A percentile compares a stretch with the other conserved stretches of the same genome.
phyloP scores from a whole-genome alignment of 1,284 basidiomycete genomes.

The Bjerkandera adusta region DNA sequence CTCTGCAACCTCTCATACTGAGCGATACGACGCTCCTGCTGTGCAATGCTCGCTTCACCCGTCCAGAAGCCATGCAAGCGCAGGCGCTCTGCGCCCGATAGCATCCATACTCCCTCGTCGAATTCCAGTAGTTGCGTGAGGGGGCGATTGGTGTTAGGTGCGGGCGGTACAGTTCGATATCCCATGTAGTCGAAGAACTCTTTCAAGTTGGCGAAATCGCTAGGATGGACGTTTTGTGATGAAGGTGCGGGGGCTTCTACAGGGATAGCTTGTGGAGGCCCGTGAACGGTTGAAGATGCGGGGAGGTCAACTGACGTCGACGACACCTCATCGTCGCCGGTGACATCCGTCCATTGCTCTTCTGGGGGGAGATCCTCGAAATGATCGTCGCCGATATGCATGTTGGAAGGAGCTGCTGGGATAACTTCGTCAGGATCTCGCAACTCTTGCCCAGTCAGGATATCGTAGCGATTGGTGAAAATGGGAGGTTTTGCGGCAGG shows the following conservation, averaged over 20 bases:
- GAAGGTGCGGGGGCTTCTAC: not conserved
- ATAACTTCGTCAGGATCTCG: no score
- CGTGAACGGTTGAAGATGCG: no score
- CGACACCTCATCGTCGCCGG: constrained; percentile 15
- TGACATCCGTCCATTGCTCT: constrained; percentile 18
- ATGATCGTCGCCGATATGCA: not conserved
- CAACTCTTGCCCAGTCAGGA: no score
- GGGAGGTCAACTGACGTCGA: constrained; percentile 16
- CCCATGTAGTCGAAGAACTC: constrained; percentile 26
- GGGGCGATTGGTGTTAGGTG: constrained; percentile 16
- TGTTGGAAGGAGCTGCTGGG: constrained; percentile 11
- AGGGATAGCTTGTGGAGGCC: no score
- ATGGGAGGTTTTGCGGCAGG: no score
- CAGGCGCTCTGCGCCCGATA: constrained; percentile 25
- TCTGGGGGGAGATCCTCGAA: constrained; percentile 16
- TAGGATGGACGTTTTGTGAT: constrained; percentile 12
- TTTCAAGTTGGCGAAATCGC: constrained; percentile 26
- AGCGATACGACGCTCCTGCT: constrained; percentile 34
- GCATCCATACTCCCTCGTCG: constrained; percentile 24
- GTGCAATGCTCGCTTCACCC: constrained; percentile 20
- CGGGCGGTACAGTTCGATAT: constrained; percentile 19
- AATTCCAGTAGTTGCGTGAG: constrained; percentile 17
- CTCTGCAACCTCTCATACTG: constrained; percentile 36
- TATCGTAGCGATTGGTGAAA: constrained; percentile 1
- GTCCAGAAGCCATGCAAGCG: constrained; percentile 23